A percentile compares a stretch with the other conserved stretches of the same genome.
These are phyloP conservation scores for Ascochyta lentis DNA, from an alignment of 2,329 filamentous ascomycete species.

Conservation along the genomic window DNA sequence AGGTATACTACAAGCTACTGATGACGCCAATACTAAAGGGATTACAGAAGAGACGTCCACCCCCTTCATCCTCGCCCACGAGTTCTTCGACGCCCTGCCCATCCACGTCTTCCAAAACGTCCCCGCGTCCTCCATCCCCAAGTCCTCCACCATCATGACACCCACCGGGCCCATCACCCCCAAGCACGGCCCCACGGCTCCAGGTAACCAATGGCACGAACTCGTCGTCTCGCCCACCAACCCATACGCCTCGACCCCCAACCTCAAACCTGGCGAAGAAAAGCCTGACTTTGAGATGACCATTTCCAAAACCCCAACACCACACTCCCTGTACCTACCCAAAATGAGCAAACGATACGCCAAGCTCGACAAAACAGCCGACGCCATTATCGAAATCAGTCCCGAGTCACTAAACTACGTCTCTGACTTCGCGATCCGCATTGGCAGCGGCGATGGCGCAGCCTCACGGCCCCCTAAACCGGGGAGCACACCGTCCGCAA, in stretches of 20 bases:
- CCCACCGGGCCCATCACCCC: conserved; percentile 58
- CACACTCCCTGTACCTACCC: conserved; percentile 84
- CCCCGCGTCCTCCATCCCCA: conserved; percentile 49
- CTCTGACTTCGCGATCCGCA: conserved; percentile 80
- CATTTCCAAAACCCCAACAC: conserved; percentile 75
- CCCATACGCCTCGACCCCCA: conserved; percentile 37
- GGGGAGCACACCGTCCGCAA: conserved; percentile 50
- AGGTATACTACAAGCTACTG: conserved; percentile 28
- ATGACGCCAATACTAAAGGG: neutral
- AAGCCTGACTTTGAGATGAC: conserved; percentile 86
- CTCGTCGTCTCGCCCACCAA: conserved; percentile 53
- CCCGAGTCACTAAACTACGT: conserved; percentile 84
- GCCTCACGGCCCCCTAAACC: conserved; percentile 16
- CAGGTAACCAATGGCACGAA: conserved; percentile 51
- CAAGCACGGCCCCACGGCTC: conserved; percentile 44
- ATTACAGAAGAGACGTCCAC: conserved; percentile 68
- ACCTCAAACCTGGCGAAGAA: conserved; percentile 24
- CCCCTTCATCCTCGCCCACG: conserved; percentile 94
- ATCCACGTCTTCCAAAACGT: conserved; percentile 94
- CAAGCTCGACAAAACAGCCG: conserved; percentile 69
- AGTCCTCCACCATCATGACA: conserved; percentile 53
- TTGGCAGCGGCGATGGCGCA: conserved; percentile 66
- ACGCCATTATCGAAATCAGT: conserved; percentile 84
- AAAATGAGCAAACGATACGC: conserved; percentile 81
- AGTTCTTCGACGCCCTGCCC: conserved; percentile 97